Evolutionary conservation across 2,329 filamentous ascomycete species (phyloP).

Genomic region (Pyricularia sp.): DNA sequence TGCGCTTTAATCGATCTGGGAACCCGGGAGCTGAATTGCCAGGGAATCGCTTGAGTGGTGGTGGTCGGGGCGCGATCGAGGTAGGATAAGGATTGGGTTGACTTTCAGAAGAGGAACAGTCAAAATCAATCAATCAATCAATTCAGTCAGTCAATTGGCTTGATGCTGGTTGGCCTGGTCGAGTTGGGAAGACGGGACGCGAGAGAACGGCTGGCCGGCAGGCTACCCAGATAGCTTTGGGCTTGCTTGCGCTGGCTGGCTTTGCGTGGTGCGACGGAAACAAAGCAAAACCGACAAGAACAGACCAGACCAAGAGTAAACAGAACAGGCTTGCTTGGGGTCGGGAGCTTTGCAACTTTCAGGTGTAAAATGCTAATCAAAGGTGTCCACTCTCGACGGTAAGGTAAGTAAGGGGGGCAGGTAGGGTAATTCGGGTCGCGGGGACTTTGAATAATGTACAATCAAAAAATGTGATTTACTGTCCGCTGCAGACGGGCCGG

Average conservation of each 20-base stretch:
- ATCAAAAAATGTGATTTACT: neutral
- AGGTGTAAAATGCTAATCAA: conserved; percentile 4
- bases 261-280: neutral
- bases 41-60: neutral
- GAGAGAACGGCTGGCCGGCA: neutral
- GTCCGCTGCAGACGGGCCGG: neutral
- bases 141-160: neutral
- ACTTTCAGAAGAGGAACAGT: neutral
- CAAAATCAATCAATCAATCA: neutral
- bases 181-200: neutral
- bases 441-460: neutral
- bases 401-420: neutral
- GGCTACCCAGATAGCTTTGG: neutral
- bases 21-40: neutral
- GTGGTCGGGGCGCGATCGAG: neutral
- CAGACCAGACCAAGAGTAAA: neutral
- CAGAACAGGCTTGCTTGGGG: neutral
- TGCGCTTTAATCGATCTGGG: neutral
- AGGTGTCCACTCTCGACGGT: conserved; percentile 3
- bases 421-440: neutral
- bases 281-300: neutral
- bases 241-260: neutral
- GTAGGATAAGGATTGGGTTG: neutral
- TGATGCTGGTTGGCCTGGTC: neutral
- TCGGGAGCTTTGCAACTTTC: neutral